Evolutionary conservation across 1,284 basidiomycete species (phyloP).

Genomic region (Trametes sp.): DNA sequence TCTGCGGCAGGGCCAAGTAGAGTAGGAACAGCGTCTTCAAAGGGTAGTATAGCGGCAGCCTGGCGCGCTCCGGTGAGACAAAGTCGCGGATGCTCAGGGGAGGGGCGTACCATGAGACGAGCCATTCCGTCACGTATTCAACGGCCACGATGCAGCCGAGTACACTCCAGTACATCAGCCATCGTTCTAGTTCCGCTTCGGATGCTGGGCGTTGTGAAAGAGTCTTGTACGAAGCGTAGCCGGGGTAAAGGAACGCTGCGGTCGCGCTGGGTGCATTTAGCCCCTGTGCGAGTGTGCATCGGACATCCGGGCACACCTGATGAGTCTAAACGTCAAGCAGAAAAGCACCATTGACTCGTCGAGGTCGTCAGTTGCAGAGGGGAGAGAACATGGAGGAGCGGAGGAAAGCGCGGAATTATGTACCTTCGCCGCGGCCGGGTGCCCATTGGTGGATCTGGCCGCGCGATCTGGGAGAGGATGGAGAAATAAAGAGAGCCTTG

Average conservation of each 20-base stretch:
- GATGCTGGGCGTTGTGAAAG: constrained; percentile 81
- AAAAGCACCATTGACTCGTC: constrained; percentile 38
- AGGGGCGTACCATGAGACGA: constrained; percentile 76
- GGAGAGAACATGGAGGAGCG: constrained; percentile 22
- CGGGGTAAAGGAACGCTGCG: constrained; percentile 81
- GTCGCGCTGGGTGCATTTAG: constrained; percentile 55
- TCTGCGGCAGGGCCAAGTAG: constrained; percentile 91
- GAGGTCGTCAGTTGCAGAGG: constrained; percentile 9
- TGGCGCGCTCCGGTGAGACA: constrained; percentile 40
- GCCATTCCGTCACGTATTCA: constrained; percentile 84
- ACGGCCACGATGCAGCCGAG: constrained; percentile 78
- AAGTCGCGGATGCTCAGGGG: no score
- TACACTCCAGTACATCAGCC: constrained; percentile 93
- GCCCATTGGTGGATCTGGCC: no score
- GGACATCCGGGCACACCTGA: constrained; percentile 27
- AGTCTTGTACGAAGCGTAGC: constrained; percentile 87
- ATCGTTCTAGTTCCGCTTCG: constrained; percentile 81
- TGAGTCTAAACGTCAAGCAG: constrained; percentile 40
- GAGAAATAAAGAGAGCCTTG: no score
- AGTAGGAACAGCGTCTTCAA: constrained; percentile 87
- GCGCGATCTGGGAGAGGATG: no score
- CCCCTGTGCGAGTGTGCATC: constrained; percentile 6
- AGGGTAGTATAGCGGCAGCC: constrained; percentile 90
- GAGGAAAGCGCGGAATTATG: constrained; percentile 20
- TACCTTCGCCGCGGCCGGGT: no score